Evolutionary conservation across 352 stramenopile species (phyloP).

Genomic region (Globisporangium emineosum): DNA sequence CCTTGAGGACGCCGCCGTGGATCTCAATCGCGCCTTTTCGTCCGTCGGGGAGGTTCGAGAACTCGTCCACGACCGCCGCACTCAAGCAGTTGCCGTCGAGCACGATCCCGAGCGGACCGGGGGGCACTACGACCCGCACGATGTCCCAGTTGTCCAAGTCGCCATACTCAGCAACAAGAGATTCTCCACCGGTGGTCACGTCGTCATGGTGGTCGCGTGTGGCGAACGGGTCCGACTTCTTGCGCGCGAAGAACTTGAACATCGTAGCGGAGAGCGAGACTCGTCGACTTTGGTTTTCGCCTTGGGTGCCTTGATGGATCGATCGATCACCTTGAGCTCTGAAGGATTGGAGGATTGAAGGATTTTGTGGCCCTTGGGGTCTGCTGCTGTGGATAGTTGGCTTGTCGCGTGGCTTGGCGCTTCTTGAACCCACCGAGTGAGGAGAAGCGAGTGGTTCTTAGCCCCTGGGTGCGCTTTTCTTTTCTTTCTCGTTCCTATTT

Average conservation of each 20-base stretch:
- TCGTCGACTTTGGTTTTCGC: neutral
- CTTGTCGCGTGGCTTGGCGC: neutral
- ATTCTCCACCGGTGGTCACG: neutral
- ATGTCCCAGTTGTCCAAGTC: conserved; percentile 22
- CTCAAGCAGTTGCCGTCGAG: conserved; percentile 40
- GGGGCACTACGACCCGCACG: conserved; percentile 46
- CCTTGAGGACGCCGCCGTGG: conserved; percentile 34
- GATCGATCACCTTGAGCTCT: neutral
- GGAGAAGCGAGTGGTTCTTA: neutral
- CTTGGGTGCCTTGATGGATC: neutral
- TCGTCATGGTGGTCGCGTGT: neutral
- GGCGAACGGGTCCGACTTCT: conserved; percentile 1
- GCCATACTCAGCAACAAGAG: neutral
- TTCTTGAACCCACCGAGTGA: neutral
- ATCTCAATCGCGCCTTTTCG: conserved; percentile 45
- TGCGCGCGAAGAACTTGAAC: conserved; percentile 12
- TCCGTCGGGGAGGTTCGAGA: conserved; percentile 30
- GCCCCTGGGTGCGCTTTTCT: neutral
- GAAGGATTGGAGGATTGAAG: neutral
- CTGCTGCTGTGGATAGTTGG: neutral
- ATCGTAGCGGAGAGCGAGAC: neutral
- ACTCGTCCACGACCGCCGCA: conserved; percentile 53
- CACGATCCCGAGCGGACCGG: conserved; percentile 56
- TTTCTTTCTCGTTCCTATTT: neutral
- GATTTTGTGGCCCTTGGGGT: neutral